Base-by-base conservation (phyloP, 805 yeast genomes). In the Sugiyamaella valdiviana region DNA sequence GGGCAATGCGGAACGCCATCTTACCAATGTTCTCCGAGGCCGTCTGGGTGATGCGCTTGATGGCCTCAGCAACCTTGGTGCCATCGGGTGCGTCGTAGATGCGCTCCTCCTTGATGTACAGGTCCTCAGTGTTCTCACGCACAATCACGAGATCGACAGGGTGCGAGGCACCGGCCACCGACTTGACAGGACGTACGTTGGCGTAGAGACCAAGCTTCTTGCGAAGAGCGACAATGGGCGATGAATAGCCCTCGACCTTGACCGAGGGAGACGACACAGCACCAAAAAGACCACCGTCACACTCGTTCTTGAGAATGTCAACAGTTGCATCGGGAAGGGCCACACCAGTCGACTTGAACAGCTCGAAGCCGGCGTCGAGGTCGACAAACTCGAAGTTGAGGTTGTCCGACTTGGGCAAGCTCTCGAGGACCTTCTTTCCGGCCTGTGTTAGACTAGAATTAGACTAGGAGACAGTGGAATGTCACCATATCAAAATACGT, bases 181-280 rank as follows among this genome's bases (percentile, higher is more conserved):
- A 83, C 72, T 93, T 93, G 58, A 93, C 98, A 3, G 99, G 99
- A 68, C 99, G 85, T 45, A 93, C 96, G 61, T 93, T 93, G 60
- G 99, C 99, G 67, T 85, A 93, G 46, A 93, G 75, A 6, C 96
- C 97, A 69, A 93, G 64, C 69, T 85, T 86, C 79, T 91, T 93
- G 74, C 99, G 84, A 63, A 93, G 76, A n/a, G 98, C 98, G 48
- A 93, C 99, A 67, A 93, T 91, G 59, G 99, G 99, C 24, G 98
- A 91, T 16, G 97, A 90, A 74, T 93, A 93, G 46, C 99, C 99
- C 42, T 78, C 93, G 41, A 93, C 98, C 71, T 89, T 89, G 60
- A 83, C 80, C 40, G 95, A 76, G 57, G 99, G 99, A 16, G 97
- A 89, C 42, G 69, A 87, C 48, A 93, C 99, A 49, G 99, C 96